Evolutionary conservation across 495 filamentous ascomycete species (phyloP).

Genomic region (Aspergillus mulundensis): DNA sequence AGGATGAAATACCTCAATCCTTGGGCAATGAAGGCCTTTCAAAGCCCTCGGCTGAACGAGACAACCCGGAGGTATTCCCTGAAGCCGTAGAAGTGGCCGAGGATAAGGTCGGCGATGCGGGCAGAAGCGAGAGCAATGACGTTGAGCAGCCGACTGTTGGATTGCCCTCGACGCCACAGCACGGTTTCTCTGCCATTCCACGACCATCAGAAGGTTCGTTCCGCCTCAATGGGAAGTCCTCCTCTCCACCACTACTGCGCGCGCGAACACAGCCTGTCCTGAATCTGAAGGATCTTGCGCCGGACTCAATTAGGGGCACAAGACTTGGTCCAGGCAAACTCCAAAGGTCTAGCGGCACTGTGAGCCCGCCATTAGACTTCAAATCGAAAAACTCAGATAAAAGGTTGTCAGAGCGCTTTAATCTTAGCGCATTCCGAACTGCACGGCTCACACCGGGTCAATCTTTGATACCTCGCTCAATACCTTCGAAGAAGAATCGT

Average conservation of each 20-base stretch:
- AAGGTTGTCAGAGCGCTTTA: conserved; percentile 65
- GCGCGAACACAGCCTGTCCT: conserved; percentile 66
- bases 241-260: conserved; percentile 64
- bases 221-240: conserved; percentile 34
- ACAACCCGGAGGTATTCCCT: conserved; percentile 7
- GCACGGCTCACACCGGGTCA: conserved; percentile 55
- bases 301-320: conserved; percentile 18
- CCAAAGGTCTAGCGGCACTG: conserved; percentile 15
- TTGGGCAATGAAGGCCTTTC: conserved; percentile 11
- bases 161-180: conserved; percentile 25
- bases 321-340: conserved; percentile 25
- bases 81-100: not conserved
- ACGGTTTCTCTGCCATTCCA: conserved; percentile 47
- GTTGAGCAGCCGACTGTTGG: not conserved
- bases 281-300: conserved; percentile 25
- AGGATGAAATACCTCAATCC: conserved; percentile 21
- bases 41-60: conserved; percentile 12
- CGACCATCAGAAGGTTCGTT: conserved; percentile 44
- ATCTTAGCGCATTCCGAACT: conserved; percentile 56
- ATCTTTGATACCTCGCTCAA: conserved; percentile 86
- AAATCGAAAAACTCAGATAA: conserved; percentile 56
- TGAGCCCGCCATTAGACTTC: conserved; percentile 24
- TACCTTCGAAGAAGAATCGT: conserved; percentile 62
- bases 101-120: not conserved
- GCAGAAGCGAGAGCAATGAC: conserved; percentile 10